These are phyloP conservation scores for Yamadazyma takamatsuzukensis DNA, from an alignment of 805 yeast genomes.

Conservation along the genomic window DNA sequence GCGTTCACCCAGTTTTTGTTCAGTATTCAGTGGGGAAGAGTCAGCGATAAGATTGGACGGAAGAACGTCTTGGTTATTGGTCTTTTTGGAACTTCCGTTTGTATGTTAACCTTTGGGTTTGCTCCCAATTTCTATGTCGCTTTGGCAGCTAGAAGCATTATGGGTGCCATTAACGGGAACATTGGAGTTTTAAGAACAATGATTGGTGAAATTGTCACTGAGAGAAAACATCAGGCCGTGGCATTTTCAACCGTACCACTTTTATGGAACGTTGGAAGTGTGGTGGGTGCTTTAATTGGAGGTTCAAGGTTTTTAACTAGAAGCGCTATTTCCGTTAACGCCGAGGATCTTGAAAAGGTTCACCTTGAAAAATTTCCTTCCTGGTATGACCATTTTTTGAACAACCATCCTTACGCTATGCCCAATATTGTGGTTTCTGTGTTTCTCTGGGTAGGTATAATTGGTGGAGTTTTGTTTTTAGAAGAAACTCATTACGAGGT, in stretches of 20 bases:
- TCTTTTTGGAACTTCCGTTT: slow-evolving; percentile 46
- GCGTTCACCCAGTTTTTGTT: slow-evolving; percentile 58
- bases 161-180: slow-evolving; percentile 62
- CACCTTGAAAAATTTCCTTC: slow-evolving; percentile 2
- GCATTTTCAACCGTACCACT: slow-evolving; percentile 63
- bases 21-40: slow-evolving; percentile 58
- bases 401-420: slow-evolving; percentile 34
- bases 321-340: not conserved
- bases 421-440: slow-evolving; percentile 33
- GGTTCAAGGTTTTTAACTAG: slow-evolving; percentile 48
- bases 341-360: not conserved
- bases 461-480: slow-evolving; percentile 31
- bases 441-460: slow-evolving; percentile 21
- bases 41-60: slow-evolving; percentile 54
- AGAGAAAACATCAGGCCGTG: slow-evolving; percentile 56
- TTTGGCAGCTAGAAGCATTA: slow-evolving; percentile 46
- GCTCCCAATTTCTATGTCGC: slow-evolving; percentile 51
- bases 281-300: slow-evolving; percentile 59
- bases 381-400: slow-evolving; percentile 25
- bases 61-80: slow-evolving; percentile 53
- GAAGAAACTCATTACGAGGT: slow-evolving; percentile 33
- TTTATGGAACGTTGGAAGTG: slow-evolving; percentile 57
- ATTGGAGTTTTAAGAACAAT: slow-evolving; percentile 61
- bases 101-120: slow-evolving; percentile 52
- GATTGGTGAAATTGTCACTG: slow-evolving; percentile 57